Conservation (phyloP, 192 early-diverging fungal species). For the Irineochytrium annulatum region DNA sequence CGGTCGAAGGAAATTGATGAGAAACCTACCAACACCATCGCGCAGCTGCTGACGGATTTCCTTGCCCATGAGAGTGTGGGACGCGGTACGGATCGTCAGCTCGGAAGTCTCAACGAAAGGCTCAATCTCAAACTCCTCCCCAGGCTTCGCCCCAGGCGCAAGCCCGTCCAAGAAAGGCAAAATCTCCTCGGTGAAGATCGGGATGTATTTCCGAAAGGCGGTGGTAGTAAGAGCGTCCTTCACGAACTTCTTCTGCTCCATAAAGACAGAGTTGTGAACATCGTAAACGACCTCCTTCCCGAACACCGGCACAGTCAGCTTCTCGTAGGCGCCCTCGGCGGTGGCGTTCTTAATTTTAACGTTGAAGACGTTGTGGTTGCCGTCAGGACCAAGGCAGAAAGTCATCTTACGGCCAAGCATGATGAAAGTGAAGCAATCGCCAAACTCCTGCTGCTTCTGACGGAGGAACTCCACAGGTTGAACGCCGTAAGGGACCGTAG, state of each 20-base stretch:
- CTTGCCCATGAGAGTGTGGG: conserved; percentile 88
- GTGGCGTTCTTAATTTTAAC: conserved; percentile 76
- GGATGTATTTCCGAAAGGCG: conserved; percentile 82
- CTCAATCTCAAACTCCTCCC: conserved; percentile 47
- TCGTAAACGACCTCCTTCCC: conserved; percentile 96
- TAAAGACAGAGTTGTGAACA: conserved; percentile 82
- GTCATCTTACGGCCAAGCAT: conserved; percentile 92
- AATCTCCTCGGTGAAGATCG: conserved; percentile 80
- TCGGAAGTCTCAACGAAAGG: conserved; percentile 79
- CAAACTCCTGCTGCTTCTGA: conserved; percentile 76
- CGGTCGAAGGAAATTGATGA: not conserved
- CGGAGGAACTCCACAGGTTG: conserved; percentile 84
- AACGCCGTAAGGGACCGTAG: conserved; percentile 81
- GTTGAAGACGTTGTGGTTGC: conserved; percentile 98
- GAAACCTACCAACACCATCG: conserved; percentile 25
- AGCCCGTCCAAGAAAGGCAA: conserved; percentile 63
- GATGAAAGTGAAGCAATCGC: conserved; percentile 88
- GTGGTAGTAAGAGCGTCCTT: conserved; percentile 87
- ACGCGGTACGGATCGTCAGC: conserved; percentile 91
- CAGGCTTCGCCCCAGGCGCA: conserved; percentile 40
- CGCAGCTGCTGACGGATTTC: conserved; percentile 86
- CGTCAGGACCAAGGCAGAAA: conserved; percentile 81
- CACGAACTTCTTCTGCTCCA: conserved; percentile 99
- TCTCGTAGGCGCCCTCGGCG: conserved; percentile 90
- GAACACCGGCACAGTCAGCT: conserved; percentile 91